Evolutionary conservation across 2,329 filamentous ascomycete genomes (phyloP).

Genomic region (Penicillium crustosum): DNA sequence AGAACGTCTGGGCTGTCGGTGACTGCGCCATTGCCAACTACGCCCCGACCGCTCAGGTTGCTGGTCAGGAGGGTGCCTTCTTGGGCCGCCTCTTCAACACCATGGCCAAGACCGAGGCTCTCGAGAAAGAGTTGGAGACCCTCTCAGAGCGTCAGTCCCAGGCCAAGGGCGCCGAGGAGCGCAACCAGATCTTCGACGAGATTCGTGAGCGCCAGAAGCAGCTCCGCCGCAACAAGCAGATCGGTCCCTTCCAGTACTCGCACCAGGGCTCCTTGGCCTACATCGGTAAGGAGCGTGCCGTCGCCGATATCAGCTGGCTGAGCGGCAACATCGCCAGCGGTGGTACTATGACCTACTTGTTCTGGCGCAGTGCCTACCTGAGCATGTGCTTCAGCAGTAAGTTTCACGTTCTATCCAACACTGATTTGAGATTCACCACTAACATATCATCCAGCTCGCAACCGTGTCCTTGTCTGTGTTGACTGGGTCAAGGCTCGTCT

Average conservation of each 20-base stretch:
- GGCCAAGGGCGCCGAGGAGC: conserved; percentile 62
- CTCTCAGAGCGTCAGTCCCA: conserved; percentile 66
- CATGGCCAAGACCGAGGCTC: conserved; percentile 88
- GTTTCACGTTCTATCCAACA: conserved; percentile 45
- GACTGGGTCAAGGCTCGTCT: conserved; percentile 98
- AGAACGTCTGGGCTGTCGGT: conserved; percentile 96
- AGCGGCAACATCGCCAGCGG: conserved; percentile 94
- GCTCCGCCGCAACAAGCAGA: conserved; percentile 83
- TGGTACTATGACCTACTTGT: conserved; percentile 92
- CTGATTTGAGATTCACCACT: neutral
- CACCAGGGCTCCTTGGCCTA: conserved; percentile 97
- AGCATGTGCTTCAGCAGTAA: conserved; percentile 99
- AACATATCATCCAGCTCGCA: conserved; percentile 64
- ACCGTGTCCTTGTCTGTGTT: conserved; percentile 85
- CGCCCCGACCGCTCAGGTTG: conserved; percentile 94
- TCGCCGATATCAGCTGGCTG: conserved; percentile 95
- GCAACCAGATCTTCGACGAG: conserved; percentile 63
- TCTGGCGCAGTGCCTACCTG: conserved; percentile 97
- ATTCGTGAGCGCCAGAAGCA: conserved; percentile 87
- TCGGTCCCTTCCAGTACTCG: conserved; percentile 97
- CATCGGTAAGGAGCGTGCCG: conserved; percentile 96
- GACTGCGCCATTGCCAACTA: conserved; percentile 98
- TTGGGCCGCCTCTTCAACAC: conserved; percentile 96
- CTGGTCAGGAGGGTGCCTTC: conserved; percentile 92
- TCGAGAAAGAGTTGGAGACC: conserved; percentile 72